Evolutionary conservation across 2,329 filamentous ascomycete genomes (phyloP).

Genomic region (Claviceps purpurea): DNA sequence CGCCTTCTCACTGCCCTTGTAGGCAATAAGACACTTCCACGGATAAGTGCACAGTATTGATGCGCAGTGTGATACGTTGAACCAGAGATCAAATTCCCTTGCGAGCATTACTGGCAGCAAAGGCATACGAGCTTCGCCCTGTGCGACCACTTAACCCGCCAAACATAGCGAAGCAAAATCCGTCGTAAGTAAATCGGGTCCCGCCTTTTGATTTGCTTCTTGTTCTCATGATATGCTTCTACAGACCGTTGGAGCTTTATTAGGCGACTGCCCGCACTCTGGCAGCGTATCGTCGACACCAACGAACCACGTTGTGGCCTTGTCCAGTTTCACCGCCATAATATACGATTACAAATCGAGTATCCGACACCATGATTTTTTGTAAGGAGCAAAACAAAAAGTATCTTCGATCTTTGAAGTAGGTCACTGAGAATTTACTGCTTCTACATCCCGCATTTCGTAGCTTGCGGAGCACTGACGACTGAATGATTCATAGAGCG

Average conservation of each 20-base stretch:
- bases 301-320: background rate
- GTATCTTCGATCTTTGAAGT: slow-evolving; percentile 4
- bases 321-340: background rate
- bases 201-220: background rate
- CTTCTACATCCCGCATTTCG: background rate
- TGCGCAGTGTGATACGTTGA: slow-evolving; percentile 1
- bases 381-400: slow-evolving; percentile 3
- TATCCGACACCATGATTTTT: slow-evolving; percentile 1
- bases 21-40: background rate
- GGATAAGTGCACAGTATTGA: background rate
- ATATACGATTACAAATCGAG: background rate
- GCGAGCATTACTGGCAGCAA: slow-evolving; percentile 1
- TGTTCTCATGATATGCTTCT: background rate
- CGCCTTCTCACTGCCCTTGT: background rate
- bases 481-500: background rate
- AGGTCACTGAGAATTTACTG: background rate
- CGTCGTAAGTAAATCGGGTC: background rate
- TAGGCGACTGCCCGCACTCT: background rate
- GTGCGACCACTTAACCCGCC: background rate
- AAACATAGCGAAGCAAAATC: background rate
- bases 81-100: background rate
- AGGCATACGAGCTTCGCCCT: background rate
- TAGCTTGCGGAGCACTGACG: background rate
- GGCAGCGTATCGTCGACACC: background rate
- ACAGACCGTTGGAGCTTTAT: background rate